Base-by-base conservation (phyloP, 2,329 filamentous ascomycete genomes). In the Aureobasidium vineae region DNA sequence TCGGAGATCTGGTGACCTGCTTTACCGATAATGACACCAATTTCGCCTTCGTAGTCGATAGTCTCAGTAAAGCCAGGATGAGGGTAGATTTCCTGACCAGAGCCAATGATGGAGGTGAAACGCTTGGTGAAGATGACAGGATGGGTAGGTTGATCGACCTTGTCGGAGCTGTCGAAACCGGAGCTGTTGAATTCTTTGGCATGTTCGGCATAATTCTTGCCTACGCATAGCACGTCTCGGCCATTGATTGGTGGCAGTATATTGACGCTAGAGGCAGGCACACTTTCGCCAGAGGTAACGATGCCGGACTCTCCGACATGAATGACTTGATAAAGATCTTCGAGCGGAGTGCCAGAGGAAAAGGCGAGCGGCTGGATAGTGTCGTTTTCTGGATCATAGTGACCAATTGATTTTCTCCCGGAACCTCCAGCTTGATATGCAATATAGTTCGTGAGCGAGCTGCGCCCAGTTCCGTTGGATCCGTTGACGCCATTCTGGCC, bases 71-170 rank as follows among this genome's bases (percentile, higher is more conserved):
- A 85, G 0, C 75, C 75, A 0, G 74, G 70, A 70, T 84, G 81
- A 2, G 77, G 77, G 3, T 78, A 76, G 13, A 86, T 81, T 0
- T 79, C 76, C 1, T 84, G 80, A 0, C 78, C 79, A 66, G 80
- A 70, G 0, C 80, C 81, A 45, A 85, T 80, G 66, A 85, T 84
- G 1, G 81, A 83, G 0, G 83, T 85, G 5, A 78, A 78, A 1
- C 83, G 77, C 69, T 85, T 85, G 3, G 83, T 84, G 72, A 85
- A 84, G 65, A 85, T 84, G 10, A 86, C 83, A 0, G 84, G 84
- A 68, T 85, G 80, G 0, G 80, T 81, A 0, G 83, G 83, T 49
- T 77, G 75, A 65, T 84, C 83, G 0, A 78, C 75, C 69, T 85
- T 86, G 69, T 86, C 84, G 5, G 79, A 83, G 65, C 78, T 79